Base-by-base conservation (phyloP, 768 basidiomycete species). In the Boletus coccyginus region DNA sequence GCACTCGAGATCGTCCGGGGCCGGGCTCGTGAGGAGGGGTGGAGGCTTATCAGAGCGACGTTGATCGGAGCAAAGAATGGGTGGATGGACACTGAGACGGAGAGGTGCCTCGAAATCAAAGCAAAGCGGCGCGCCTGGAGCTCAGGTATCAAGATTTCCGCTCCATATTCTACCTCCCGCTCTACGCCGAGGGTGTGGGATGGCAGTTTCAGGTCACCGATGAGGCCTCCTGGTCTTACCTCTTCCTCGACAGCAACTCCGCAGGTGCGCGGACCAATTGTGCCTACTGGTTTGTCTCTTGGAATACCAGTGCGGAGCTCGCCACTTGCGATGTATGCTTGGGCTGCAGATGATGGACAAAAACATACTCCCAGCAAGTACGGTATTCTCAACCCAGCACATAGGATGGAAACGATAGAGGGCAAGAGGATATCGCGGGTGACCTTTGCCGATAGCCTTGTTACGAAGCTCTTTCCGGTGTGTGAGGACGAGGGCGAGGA, bases 81-180 rank as follows among this genome's bases (percentile, higher is more conserved):
- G 58, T 70, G 67, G 70, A 56, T 58, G 59, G 70, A 71, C 19
- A 8, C 52, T 12, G 70, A 71, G 31, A 19, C 45, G 5, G 70
- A 73, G 49, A 56, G 41, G 16, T 68, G 82, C 7, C 73, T 89
- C 24, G 85, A 86, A 66, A 75, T 81, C 40, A 80, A 79, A 58
- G 80, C 82, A 35, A 77, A 81, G 39, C 77, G 88, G 32, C 76
- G 86, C 11, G 88, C 88, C 8, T 90, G 88, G 88, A 75, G 82
- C 52, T 82, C 81, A 58, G 74, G 78, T 36, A 76, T 77, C 19
- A 75, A 81, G 56, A 64, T 77, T 47, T 70, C 72, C 48, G 64
- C 69, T 1, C 65, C 65, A 2, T 70, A 69, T 56, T 31, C 57
- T 19, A n/a, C 45, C 3, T 33, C 52, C 19, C 47, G 36, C 44